A percentile compares a stretch with the other conserved stretches of the same genome.
Conservation (phyloP, 2,329 filamentous ascomycete species). For the Cytospora piceicola region DNA sequence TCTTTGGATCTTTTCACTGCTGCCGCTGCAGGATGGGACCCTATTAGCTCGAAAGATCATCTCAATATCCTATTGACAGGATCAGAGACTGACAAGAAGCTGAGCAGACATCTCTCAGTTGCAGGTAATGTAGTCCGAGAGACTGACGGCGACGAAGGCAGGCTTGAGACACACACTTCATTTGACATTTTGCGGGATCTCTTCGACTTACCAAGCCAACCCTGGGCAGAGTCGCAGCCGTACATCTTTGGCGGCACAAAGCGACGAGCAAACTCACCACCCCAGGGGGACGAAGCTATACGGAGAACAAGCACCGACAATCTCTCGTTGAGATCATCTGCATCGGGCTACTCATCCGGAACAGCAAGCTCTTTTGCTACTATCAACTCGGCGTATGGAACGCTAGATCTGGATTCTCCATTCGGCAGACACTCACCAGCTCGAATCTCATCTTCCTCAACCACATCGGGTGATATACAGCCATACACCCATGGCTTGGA, state of each 20-base stretch:
- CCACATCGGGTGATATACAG: neutral
- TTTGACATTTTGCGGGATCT: neutral
- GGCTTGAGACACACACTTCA: neutral
- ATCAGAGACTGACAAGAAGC: neutral
- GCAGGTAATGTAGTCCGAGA: neutral
- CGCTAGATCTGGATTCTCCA: neutral
- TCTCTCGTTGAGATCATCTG: too few relatives aligned
- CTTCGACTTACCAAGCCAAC: neutral
- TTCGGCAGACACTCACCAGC: neutral
- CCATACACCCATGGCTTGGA: neutral
- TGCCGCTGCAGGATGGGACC: constrained; percentile 8
- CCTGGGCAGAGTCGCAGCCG: too few relatives aligned
- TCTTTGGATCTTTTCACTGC: neutral
- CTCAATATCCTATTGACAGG: neutral
- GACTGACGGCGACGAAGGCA: neutral
- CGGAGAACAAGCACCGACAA: constrained; percentile 1
- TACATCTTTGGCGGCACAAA: neutral
- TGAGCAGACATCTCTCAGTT: neutral
- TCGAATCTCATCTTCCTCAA: neutral
- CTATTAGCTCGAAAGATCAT: neutral
- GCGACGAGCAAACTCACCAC: neutral
- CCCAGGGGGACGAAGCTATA: neutral
- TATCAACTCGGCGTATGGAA: constrained; percentile 3
- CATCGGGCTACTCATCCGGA: neutral
- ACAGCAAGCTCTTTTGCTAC: neutral